Evolutionary conservation across 257 asterid genomes (phyloP), one percentile per base, ranked within the genome.

Genomic region (Primulina tabacum): DNA sequence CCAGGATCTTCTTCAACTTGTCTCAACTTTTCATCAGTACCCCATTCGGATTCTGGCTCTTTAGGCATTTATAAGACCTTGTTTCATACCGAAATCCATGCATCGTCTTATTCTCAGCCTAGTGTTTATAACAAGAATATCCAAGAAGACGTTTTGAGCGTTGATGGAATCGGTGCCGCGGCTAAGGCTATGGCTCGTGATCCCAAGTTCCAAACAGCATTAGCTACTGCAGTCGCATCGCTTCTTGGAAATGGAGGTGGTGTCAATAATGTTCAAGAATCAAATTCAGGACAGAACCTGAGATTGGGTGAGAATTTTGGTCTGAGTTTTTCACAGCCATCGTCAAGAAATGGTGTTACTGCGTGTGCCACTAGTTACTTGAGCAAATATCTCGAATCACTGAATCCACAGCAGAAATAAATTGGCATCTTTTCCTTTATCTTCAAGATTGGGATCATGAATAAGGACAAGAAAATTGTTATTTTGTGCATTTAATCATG

Each of bases 171-270:
- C 4, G 67, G 72, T 2, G 76, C 79, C 4, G 81, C 80, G 32
- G 73, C 79, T 6, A 76, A 76, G 73, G 82, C 75, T 28, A 77
- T 82, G 10, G 60, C 82, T 29, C 33, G 37, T 8, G 78, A 82
- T 76, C 84, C 84, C 1, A 64, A 3, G 0, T 80, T 83, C 24
- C 87, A 67, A 47, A 69, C 87, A 1, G 87, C 85, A 4, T 75
- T 83, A 47, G 78, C 81, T 14, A 81, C 81, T 24, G 85, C 81
- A 3, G 70, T 83, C 35, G 60, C 83, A 18, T 80, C 87, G 1
- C 28, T 83, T 60, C 76, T 83, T 20, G 80, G 82, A 30, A 78
- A 61, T 43, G 70, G 64, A 26, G 18, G 28, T 21, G 55, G 55
- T 43, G 55, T 43, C 18, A 43, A 14, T 43, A 63, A 60, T 56